Conservation (phyloP, 192 early-diverging fungal genomes). For the Helicostylum pulchrum region DNA sequence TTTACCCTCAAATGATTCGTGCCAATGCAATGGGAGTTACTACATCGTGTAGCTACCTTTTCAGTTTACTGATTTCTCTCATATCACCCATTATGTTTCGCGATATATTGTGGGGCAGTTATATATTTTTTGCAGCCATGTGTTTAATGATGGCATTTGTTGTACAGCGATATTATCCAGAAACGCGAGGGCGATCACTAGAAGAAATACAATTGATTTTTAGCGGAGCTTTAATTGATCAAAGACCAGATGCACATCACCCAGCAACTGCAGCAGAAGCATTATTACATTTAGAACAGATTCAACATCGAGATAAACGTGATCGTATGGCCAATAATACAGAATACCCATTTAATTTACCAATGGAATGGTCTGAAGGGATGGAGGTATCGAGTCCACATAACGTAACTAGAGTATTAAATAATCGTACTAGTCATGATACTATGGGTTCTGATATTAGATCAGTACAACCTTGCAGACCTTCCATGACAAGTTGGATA, state of each 20-base stretch:
- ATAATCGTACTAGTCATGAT: not conserved
- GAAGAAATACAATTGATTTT: constrained; percentile 38
- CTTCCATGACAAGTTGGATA: too few relatives aligned
- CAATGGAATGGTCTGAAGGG: not conserved
- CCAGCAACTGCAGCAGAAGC: constrained; percentile 39
- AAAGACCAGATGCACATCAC: constrained; percentile 32
- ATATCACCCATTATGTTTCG: constrained; percentile 67
- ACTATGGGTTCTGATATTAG: too few relatives aligned
- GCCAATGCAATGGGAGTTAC: constrained; percentile 81
- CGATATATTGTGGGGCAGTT: constrained; percentile 58
- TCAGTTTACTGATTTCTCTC: constrained; percentile 73
- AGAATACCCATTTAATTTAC: not conserved
- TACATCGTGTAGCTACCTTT: constrained; percentile 85
- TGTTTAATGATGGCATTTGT: constrained; percentile 56
- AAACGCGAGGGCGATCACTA: constrained; percentile 60
- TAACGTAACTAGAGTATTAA: not conserved
- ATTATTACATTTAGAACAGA: constrained; percentile 22
- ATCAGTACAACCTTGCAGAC: too few relatives aligned
- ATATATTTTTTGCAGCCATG: constrained; percentile 65
- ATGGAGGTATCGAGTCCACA: constrained; percentile 1
- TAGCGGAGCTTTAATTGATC: constrained; percentile 31
- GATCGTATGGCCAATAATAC: constrained; percentile 1
- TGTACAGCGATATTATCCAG: constrained; percentile 67
- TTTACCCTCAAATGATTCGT: constrained; percentile 80
- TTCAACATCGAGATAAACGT: constrained; percentile 23